A percentile compares a stretch with the other conserved stretches of the same genome.
These are phyloP conservation scores for Ustilago vetiveriae DNA, from an alignment of 1,284 basidiomycete species.

Conservation along the genomic window DNA sequence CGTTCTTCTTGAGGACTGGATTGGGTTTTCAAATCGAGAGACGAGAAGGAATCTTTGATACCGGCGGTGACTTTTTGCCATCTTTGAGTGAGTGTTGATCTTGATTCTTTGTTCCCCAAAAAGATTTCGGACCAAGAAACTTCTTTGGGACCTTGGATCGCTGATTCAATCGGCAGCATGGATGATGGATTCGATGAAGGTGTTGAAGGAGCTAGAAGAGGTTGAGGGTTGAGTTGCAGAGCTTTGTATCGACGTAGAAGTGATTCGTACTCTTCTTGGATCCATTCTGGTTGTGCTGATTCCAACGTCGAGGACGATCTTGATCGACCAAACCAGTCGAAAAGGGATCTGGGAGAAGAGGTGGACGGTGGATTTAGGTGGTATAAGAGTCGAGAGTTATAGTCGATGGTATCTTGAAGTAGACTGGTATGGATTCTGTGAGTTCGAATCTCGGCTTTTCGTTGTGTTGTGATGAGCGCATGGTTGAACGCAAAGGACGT, in stretches of 20 bases:
- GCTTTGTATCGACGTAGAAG: conserved; percentile 20
- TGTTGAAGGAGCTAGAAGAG: neutral
- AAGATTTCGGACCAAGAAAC: conserved; percentile 44
- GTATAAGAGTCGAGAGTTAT: conserved; percentile 11
- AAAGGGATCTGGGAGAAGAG: neutral
- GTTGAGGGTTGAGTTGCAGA: conserved; percentile 4
- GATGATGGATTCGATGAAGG: neutral
- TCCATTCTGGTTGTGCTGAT: conserved; percentile 6
- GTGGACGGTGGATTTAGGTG: conserved; percentile 13
- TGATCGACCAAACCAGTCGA: neutral
- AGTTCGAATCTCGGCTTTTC: conserved; percentile 10
- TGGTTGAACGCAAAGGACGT: conserved; percentile 50
- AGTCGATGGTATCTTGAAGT: conserved; percentile 24
- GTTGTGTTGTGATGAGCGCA: conserved; percentile 31
- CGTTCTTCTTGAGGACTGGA: conserved; percentile 17
- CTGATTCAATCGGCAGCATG: neutral
- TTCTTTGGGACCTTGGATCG: conserved; percentile 8
- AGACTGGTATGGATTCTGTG: conserved; percentile 21
- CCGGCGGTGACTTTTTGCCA: conserved; percentile 29
- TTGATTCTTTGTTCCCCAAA: conserved; percentile 18
- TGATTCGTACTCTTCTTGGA: conserved; percentile 3
- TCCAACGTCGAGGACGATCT: neutral
- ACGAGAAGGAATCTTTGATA: conserved; percentile 17
- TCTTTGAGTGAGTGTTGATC: conserved; percentile 12
- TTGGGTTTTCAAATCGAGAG: conserved; percentile 4